Conservation (phyloP, 495 filamentous ascomycete genomes). For the Immersiella caudata region DNA sequence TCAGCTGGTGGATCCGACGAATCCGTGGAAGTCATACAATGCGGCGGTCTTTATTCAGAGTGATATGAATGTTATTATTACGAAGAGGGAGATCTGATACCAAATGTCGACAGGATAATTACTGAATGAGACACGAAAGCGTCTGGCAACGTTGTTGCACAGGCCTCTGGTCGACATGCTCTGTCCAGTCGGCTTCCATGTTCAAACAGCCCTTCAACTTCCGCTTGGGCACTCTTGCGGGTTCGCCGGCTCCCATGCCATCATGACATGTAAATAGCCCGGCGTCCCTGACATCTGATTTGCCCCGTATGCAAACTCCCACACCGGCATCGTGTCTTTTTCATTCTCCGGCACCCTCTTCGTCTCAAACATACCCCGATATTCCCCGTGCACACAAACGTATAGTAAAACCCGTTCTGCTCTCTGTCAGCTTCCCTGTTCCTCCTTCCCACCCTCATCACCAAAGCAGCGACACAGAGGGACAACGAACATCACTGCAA, state of each 20-base stretch:
- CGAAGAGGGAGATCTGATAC: neutral
- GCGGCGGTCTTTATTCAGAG: conserved; percentile 18
- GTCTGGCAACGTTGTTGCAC: too few species aligned
- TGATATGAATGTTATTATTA: conserved; percentile 15
- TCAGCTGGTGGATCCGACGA: conserved; percentile 44
- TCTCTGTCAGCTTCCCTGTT: neutral
- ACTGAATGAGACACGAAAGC: too few species aligned
- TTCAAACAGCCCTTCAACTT: too few species aligned
- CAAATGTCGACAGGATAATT: neutral
- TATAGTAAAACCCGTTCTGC: conserved; percentile 33
- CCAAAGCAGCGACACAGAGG: neutral
- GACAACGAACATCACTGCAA: too few species aligned
- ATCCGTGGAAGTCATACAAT: conserved; percentile 34
- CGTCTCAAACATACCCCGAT: conserved; percentile 38
- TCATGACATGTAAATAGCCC: conserved; percentile 37
- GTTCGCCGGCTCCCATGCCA: conserved; percentile 39
- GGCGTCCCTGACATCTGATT: conserved; percentile 32
- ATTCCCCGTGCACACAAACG: conserved; percentile 42
- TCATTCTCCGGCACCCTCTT: conserved; percentile 20
- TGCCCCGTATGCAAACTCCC: conserved; percentile 41
- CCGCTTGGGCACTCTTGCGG: too few species aligned
- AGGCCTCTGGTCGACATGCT: too few species aligned
- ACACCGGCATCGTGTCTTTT: conserved; percentile 26
- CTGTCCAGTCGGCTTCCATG: too few species aligned
- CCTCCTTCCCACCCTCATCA: neutral